Conservation (phyloP, 495 filamentous ascomycete species). For the Aspergillus nidulans region DNA sequence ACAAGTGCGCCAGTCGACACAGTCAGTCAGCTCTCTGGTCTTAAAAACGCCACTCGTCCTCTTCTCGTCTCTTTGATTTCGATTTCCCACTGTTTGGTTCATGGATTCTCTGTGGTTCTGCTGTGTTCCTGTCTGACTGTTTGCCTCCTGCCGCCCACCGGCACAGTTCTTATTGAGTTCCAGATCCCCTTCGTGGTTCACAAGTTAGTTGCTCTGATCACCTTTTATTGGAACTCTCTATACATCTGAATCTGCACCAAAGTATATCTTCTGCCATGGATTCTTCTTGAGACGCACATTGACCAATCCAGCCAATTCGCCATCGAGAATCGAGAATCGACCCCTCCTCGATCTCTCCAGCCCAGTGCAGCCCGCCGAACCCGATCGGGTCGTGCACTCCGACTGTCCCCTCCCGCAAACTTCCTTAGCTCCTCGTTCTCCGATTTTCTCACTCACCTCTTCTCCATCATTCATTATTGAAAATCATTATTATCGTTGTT, state of each 20-base stretch:
- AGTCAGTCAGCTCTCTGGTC: conserved; percentile 10
- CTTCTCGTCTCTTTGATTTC: neutral
- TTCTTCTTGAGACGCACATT: neutral
- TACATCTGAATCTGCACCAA: neutral
- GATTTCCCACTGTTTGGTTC: neutral
- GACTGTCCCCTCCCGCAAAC: conserved; percentile 38
- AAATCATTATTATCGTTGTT: no score
- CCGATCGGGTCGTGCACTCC: conserved; percentile 20
- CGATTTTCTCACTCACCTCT: conserved; percentile 22
- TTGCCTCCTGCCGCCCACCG: neutral
- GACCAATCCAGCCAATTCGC: neutral
- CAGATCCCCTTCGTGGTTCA: neutral
- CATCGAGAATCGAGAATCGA: neutral
- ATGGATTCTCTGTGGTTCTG: conserved; percentile 3
- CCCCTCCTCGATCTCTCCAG: conserved; percentile 6
- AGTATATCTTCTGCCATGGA: neutral
- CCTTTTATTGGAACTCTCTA: no score
- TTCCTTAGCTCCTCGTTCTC: conserved; percentile 38
- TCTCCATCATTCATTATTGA: conserved; percentile 11
- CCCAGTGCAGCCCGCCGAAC: conserved; percentile 16
- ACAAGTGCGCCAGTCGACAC: neutral
- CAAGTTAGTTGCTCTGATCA: neutral
- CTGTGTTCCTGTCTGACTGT: conserved; percentile 2
- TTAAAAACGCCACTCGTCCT: conserved; percentile 13
- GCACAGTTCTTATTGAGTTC: neutral